Conservation (phyloP, 2,329 filamentous ascomycete genomes). For the Botrytis sinoallii region DNA sequence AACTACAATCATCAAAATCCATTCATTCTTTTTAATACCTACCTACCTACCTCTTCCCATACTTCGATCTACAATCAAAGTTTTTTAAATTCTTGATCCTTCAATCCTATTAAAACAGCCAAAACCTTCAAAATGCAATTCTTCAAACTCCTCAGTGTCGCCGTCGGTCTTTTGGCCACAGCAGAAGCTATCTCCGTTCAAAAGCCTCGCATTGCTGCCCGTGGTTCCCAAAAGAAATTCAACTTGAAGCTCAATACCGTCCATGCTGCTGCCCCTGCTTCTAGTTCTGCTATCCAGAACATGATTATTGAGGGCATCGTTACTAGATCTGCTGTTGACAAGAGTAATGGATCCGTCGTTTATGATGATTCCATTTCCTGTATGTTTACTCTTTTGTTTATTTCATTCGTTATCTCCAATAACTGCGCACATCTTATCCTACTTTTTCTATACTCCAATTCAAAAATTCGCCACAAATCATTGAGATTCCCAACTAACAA, state of each 20-base stretch:
- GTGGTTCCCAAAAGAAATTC: background rate
- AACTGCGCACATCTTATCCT: slow-evolving; percentile 22
- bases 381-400: slow-evolving; percentile 12
- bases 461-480: slow-evolving; percentile 18
- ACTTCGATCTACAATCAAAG: background rate
- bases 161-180: slow-evolving; percentile 17
- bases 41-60: background rate
- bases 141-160: slow-evolving; percentile 14
- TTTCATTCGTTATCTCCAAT: background rate
- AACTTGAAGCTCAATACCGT: slow-evolving; percentile 8
- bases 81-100: background rate
- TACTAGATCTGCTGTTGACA: slow-evolving; percentile 13
- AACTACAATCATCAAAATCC: slow-evolving; percentile 2
- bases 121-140: slow-evolving; percentile 16
- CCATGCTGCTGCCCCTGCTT: slow-evolving; percentile 17
- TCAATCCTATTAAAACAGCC: background rate
- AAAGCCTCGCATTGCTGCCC: slow-evolving; percentile 15
- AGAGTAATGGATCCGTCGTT: slow-evolving; percentile 1
- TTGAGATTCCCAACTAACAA: background rate
- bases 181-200: slow-evolving; percentile 4
- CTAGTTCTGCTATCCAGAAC: background rate
- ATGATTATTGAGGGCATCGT: slow-evolving; percentile 1
- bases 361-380: slow-evolving; percentile 18
- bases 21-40: background rate
- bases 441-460: slow-evolving; percentile 20